Evolutionary conservation across 345 rosid genomes (phyloP).

Genomic region (Boechera divaricarpa): DNA sequence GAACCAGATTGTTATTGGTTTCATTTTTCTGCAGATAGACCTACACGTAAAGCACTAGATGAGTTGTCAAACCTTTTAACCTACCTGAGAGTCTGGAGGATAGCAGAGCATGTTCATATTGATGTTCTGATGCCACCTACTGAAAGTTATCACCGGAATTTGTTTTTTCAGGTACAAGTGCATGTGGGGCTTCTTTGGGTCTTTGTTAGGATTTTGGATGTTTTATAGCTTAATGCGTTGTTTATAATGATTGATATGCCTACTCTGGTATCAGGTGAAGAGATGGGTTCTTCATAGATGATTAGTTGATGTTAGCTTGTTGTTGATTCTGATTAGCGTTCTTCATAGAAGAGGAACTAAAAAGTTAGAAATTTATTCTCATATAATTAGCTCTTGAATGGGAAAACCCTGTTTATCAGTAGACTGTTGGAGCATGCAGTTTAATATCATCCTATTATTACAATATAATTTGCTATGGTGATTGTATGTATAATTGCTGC

Average conservation of each 20-base stretch:
- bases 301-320: constrained; percentile 14
- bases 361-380: not conserved
- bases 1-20: constrained; percentile 10
- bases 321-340: not conserved
- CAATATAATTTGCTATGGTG: constrained; percentile 1
- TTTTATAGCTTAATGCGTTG: not conserved
- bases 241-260: constrained; percentile 11
- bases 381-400: constrained; percentile 9
- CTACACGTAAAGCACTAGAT: constrained; percentile 83
- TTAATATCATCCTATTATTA: not conserved
- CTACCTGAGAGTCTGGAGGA: constrained; percentile 84
- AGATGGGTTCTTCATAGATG: not conserved
- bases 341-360: too few relatives aligned
- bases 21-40: constrained; percentile 66
- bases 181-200: constrained; percentile 14
- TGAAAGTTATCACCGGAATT: constrained; percentile 77
- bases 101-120: constrained; percentile 72
- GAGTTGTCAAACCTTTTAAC: constrained; percentile 78
- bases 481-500: constrained; percentile 10
- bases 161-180: constrained; percentile 79
- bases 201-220: constrained; percentile 18
- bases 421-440: not conserved
- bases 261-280: constrained; percentile 1
- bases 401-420: constrained; percentile 9
- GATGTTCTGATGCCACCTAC: constrained; percentile 93